phyloP scores from a whole-genome alignment of 148 eudicot genomes.

The Fagopyrum esculentum region DNA sequence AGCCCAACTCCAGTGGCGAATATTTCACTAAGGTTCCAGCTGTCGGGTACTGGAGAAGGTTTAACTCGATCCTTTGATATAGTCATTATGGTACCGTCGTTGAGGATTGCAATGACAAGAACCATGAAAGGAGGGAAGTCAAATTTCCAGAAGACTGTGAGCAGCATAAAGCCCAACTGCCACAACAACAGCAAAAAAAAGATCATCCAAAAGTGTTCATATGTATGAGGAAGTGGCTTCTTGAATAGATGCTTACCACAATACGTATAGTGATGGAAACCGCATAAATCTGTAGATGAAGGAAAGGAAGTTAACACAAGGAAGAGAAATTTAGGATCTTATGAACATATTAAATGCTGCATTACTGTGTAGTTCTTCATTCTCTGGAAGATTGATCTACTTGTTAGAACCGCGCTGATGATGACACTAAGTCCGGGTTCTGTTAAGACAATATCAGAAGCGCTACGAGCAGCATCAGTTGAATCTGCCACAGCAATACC shows the following conservation, averaged over 20 bases:
- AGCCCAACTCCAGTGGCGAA: slow-evolving; percentile 66
- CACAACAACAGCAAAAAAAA: neutral
- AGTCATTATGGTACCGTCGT: slow-evolving; percentile 95
- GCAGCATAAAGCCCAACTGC: slow-evolving; percentile 79
- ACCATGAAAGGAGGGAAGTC: slow-evolving; percentile 88
- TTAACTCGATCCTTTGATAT: slow-evolving; percentile 85
- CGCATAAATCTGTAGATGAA: slow-evolving; percentile 65
- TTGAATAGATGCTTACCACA: slow-evolving; percentile 48
- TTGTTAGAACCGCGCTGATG: slow-evolving; percentile 84
- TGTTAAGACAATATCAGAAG: slow-evolving; percentile 79
- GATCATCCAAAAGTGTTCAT: neutral
- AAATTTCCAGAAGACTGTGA: slow-evolving; percentile 55
- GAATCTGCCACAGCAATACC: slow-evolving; percentile 87
- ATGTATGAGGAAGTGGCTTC: neutral
- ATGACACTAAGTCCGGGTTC: slow-evolving; percentile 88
- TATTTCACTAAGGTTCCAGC: slow-evolving; percentile 83
- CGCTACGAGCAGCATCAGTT: slow-evolving; percentile 85
- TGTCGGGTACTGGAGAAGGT: slow-evolving; percentile 81
- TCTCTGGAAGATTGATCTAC: slow-evolving; percentile 82
- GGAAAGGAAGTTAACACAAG: neutral
- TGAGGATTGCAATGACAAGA: slow-evolving; percentile 74
- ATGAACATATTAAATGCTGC: neutral
- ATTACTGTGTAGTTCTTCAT: slow-evolving; percentile 86
- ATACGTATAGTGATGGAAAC: slow-evolving; percentile 92
- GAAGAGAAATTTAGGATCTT: neutral